Conservation (phyloP, 192 early-diverging fungal species). For the Borealophlyctis nickersoniae region DNA sequence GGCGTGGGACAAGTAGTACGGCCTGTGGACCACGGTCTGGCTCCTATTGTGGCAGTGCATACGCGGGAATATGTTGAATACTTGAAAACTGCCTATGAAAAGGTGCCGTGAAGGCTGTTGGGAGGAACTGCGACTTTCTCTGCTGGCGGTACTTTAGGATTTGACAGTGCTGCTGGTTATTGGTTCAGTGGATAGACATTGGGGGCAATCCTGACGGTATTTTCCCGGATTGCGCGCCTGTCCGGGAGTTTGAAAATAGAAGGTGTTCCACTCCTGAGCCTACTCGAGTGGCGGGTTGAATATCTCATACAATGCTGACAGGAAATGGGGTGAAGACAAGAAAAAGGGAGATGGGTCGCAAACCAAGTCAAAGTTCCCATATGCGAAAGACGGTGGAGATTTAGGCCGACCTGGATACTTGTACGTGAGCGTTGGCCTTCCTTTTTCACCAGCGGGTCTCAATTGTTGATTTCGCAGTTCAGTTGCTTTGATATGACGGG, state of each 20-base stretch:
- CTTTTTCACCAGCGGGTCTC: background rate
- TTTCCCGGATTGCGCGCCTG: conserved; percentile 48
- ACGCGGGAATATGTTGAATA: conserved; percentile 56
- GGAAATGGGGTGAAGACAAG: too few relatives aligned
- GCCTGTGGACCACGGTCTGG: conserved; percentile 51
- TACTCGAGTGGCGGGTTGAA: too few relatives aligned
- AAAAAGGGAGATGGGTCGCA: too few relatives aligned
- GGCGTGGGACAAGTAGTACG: conserved; percentile 2
- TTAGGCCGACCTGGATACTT: conserved; percentile 42
- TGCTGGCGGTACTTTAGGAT: too few relatives aligned
- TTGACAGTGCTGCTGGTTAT: too few relatives aligned
- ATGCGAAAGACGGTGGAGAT: conserved; percentile 10
- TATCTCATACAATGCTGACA: too few relatives aligned
- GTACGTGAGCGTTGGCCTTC: background rate
- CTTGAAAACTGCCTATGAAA: conserved; percentile 55
- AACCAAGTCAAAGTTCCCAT: conserved; percentile 13
- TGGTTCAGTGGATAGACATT: conserved; percentile 20
- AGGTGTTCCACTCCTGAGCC: too few relatives aligned
- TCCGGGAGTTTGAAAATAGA: conserved; percentile 35
- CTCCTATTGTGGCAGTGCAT: conserved; percentile 56
- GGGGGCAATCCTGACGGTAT: conserved; percentile 58
- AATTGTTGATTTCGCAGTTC: background rate
- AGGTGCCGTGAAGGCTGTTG: conserved; percentile 9
- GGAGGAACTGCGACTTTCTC: too few relatives aligned
- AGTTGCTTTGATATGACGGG: conserved; percentile 49